Percentiles rank a stretch among this genome's conserved stretches.
These are phyloP conservation scores for Jaltomata sinuosa DNA, from an alignment of 257 asterid species.

Conservation along the genomic window DNA sequence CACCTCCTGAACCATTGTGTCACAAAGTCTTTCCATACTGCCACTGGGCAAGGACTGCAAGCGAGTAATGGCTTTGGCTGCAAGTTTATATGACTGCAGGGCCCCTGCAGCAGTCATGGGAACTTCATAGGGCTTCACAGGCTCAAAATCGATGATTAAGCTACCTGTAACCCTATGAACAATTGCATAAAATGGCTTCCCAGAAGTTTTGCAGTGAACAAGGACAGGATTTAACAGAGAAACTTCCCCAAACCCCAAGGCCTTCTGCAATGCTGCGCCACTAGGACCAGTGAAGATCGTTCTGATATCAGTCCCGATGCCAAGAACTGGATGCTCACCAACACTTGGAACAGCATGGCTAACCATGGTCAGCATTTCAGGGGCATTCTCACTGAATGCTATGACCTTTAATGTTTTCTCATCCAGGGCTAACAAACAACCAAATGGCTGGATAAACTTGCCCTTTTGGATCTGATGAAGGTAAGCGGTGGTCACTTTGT, in stretches of 20 bases:
- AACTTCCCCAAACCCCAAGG: constrained; percentile 86
- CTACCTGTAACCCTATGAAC: constrained; percentile 86
- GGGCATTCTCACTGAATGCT: constrained; percentile 82
- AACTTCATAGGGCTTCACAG: constrained; percentile 90
- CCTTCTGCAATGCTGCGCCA: constrained; percentile 72
- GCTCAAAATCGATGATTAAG: constrained; percentile 87
- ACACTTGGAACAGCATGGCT: constrained; percentile 84
- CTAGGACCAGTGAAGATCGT: constrained; percentile 78
- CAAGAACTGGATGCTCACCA: constrained; percentile 66
- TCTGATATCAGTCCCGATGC: constrained; percentile 62
- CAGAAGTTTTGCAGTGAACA: constrained; percentile 90
- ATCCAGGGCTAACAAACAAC: constrained; percentile 76
- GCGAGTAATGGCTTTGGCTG: constrained; percentile 85
- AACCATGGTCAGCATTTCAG: constrained; percentile 83
- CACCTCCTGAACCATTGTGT: constrained; percentile 84
- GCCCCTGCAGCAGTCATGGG: constrained; percentile 99
- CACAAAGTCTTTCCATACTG: constrained; percentile 76
- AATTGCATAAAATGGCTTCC: constrained; percentile 93
- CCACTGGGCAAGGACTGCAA: constrained; percentile 91
- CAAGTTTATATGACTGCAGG: constrained; percentile 86
- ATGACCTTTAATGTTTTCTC: constrained; percentile 67
- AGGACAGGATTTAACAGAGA: constrained; percentile 74
- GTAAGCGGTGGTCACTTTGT: constrained; percentile 63
- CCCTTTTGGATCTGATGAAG: constrained; percentile 87
- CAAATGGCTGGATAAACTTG: constrained; percentile 71